Evolutionary conservation across 2,329 filamentous ascomycete genomes (phyloP).

Genomic region (Aureobasidium subglaciale): DNA sequence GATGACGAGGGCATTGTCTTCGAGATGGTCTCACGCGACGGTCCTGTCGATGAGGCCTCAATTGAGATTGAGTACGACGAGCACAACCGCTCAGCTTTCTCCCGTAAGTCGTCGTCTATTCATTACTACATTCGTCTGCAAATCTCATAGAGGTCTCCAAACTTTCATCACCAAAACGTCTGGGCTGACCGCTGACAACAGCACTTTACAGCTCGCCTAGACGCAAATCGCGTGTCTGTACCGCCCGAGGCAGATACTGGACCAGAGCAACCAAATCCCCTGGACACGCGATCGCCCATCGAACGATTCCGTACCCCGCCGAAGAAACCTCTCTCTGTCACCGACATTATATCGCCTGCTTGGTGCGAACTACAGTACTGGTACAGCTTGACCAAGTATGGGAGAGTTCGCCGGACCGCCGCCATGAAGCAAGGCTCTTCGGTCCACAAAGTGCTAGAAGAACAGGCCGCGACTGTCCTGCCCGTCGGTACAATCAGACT

Average conservation of each 20-base stretch:
- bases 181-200: constrained; percentile 34
- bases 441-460: constrained; percentile 77
- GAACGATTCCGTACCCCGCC: constrained; percentile 72
- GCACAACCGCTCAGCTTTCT: constrained; percentile 29
- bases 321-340: constrained; percentile 74
- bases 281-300: constrained; percentile 56
- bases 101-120: constrained; percentile 21
- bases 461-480: constrained; percentile 73
- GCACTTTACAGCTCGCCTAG: constrained; percentile 29
- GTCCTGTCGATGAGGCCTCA: constrained; percentile 22
- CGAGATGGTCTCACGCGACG: constrained; percentile 16
- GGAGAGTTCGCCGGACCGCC: constrained; percentile 64
- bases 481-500: constrained; percentile 54
- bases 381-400: constrained; percentile 73
- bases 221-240: constrained; percentile 20
- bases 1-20: constrained; percentile 17
- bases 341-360: constrained; percentile 77
- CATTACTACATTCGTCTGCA: too few species aligned
- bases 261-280: constrained; percentile 17
- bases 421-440: constrained; percentile 79
- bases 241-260: constrained; percentile 15
- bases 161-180: too few species aligned
- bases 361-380: constrained; percentile 97
- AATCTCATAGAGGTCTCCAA: too few species aligned
- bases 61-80: constrained; percentile 39